Conservation (phyloP, 2,329 filamentous ascomycete species). For the Pyricularia grisea region DNA sequence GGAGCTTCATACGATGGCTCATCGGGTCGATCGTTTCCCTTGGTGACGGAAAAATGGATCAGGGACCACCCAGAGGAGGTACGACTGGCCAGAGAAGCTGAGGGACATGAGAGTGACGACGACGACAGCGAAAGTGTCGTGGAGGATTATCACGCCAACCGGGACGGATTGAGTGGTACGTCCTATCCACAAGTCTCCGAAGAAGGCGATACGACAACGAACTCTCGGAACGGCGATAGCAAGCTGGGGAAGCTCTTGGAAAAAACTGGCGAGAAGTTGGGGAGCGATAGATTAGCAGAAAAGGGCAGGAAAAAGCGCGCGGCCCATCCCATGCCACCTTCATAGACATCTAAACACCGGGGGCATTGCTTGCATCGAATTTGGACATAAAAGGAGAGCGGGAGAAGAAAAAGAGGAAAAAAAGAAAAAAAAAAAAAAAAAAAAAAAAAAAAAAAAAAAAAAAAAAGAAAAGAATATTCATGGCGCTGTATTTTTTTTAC, state of each 20-base stretch:
- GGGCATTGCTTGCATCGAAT: not conserved
- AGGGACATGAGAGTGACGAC: not conserved
- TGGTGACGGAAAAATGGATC: not conserved
- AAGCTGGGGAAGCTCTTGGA: constrained; percentile 7
- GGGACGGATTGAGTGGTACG: not conserved
- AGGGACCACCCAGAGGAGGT: not conserved
- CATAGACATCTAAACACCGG: not conserved
- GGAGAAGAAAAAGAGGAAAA: not conserved
- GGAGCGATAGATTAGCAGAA: not conserved
- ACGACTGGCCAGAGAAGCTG: not conserved
- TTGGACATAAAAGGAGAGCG: not conserved
- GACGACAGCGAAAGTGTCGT: not conserved
- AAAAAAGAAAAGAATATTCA: not conserved
- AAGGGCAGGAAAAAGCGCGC: constrained; percentile 5
- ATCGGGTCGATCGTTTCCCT: not conserved
- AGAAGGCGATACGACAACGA: not conserved
- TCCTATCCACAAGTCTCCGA: not conserved
- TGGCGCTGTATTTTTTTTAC: not conserved
- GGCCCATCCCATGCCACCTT: not conserved
- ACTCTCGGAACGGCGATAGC: constrained; percentile 5
- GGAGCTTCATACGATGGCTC: not conserved
- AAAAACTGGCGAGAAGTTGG: constrained; percentile 5
- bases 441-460: not conserved
- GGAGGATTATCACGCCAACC: not conserved
- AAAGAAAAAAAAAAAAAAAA: not conserved